Base-by-base conservation (phyloP, 768 basidiomycete species). In the Naganishia kalamii region DNA sequence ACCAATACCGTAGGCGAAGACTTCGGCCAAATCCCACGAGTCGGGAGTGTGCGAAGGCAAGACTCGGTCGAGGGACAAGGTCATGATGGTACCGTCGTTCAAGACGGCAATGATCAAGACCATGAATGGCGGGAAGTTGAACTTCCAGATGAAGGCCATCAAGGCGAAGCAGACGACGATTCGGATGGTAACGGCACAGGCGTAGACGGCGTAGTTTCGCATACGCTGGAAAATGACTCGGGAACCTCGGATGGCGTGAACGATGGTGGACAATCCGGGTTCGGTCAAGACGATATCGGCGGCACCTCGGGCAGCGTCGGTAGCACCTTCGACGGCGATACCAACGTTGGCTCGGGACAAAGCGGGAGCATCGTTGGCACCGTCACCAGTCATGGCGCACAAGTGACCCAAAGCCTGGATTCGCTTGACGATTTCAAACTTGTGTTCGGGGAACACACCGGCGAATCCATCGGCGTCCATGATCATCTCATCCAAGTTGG, bases 71-170 rank as follows among this genome's bases (percentile, higher is more conserved):
- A 94, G 88, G 44, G 76, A 78, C 65, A 97, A 84, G 7, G 94
- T 98, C 92, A 98, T 96, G 84, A 98, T 97, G 68, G 94, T 97
- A 77, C 94, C 94, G 77, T 98, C 94, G 79, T 98, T 98, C 71
- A 96, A 82, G 40, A 97, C 84, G 65, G 94, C 94, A 70, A 98
- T 92, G 79, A 97, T 90, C 78, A 98, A 88, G 71, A 98, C 86
- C 94, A 97, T 98, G 86, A 98, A 98, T 13, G 94, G 92, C 70
- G 94, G 94, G 91, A 98, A 98, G 80, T 96, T 89, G 80, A 94
- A 92, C 83, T 87, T 85, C 87, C 92, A 98, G 37, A 87, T 87
- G 79, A 97, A 97, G 47, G 90, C 89, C 77, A 98, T 83, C 81
- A 96, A 87, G 68, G 92, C 86, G 81, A 98, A 97, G 80, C 90